Conservation (phyloP, 495 filamentous ascomycete genomes). For the Podospora pseudopauciseta region DNA sequence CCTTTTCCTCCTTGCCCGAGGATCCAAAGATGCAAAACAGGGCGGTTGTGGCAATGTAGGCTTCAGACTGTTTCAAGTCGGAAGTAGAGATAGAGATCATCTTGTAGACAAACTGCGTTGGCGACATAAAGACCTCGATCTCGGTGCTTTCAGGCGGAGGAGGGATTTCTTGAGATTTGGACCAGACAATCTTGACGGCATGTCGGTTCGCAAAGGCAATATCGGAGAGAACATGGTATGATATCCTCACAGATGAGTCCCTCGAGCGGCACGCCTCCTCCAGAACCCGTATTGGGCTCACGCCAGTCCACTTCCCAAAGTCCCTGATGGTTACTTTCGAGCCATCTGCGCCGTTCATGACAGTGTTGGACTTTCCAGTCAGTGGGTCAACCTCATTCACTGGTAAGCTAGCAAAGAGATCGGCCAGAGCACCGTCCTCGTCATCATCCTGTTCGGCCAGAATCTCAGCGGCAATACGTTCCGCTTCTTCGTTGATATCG, state of each 20-base stretch:
- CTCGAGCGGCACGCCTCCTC: constrained; percentile 84
- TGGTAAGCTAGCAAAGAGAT: constrained; percentile 68
- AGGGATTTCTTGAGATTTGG: constrained; percentile 64
- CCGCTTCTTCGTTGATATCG: constrained; percentile 48
- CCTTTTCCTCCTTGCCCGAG: constrained; percentile 80
- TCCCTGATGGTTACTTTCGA: constrained; percentile 61
- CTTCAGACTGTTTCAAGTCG: constrained; percentile 75
- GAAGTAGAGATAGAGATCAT: constrained; percentile 77
- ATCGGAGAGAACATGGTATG: constrained; percentile 63
- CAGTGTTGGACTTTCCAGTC: constrained; percentile 50
- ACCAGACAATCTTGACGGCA: constrained; percentile 72
- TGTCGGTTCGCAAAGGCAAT: constrained; percentile 71
- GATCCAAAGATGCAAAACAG: constrained; percentile 75
- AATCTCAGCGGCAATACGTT: constrained; percentile 48
- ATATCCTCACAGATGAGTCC: constrained; percentile 63
- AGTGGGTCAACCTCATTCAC: constrained; percentile 52
- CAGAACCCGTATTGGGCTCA: constrained; percentile 66
- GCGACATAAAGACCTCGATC: constrained; percentile 42
- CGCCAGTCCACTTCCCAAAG: constrained; percentile 75
- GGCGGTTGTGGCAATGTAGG: constrained; percentile 75
- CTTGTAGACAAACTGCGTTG: constrained; percentile 51
- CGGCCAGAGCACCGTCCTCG: constrained; percentile 52
- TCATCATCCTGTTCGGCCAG: constrained; percentile 50
- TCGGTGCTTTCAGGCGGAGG: constrained; percentile 36
- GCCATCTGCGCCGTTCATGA: constrained; percentile 49